A percentile compares a stretch with the other conserved stretches of the same genome.
These are phyloP conservation scores for Elsinoe perseae DNA, from an alignment of 2,329 filamentous ascomycete genomes.

Conservation along the genomic window DNA sequence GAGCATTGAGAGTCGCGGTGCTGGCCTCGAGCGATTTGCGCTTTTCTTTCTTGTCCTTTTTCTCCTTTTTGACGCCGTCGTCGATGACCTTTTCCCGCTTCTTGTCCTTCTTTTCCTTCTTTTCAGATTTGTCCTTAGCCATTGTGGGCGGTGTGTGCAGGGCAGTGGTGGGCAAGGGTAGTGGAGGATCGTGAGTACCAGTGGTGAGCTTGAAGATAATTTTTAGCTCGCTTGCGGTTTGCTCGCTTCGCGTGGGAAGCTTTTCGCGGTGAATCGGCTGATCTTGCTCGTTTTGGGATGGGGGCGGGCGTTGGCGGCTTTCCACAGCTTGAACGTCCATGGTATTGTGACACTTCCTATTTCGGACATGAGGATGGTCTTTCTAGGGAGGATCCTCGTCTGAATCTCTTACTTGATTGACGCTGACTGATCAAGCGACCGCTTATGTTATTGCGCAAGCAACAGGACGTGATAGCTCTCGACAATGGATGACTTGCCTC, in stretches of 20 bases:
- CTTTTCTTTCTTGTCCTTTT: slow-evolving; percentile 52
- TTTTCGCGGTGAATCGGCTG: slow-evolving; percentile 1
- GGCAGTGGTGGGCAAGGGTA: background rate
- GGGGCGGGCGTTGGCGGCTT: background rate
- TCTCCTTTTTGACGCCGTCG: slow-evolving; percentile 38
- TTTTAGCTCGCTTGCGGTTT: slow-evolving; percentile 10
- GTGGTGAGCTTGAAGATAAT: slow-evolving; percentile 10
- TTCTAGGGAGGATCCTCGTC: too few relatives aligned
- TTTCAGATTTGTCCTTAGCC: slow-evolving; percentile 35
- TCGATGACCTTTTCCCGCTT: slow-evolving; percentile 32
- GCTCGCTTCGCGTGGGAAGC: background rate
- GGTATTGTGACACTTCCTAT: background rate
- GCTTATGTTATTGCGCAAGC: background rate
- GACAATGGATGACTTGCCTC: background rate
- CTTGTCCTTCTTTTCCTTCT: slow-evolving; percentile 34
- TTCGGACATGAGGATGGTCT: background rate
- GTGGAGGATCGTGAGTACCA: too few relatives aligned
- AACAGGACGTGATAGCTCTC: background rate
- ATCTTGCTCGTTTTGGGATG: slow-evolving; percentile 5
- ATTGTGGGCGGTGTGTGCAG: slow-evolving; percentile 22
- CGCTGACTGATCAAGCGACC: too few relatives aligned
- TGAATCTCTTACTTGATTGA: too few relatives aligned
- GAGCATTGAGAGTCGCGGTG: slow-evolving; percentile 57
- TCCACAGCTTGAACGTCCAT: background rate
- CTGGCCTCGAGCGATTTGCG: slow-evolving; percentile 55